Conservation (phyloP, 2,329 filamentous ascomycete species). For the Sclerotinia glacialis region DNA sequence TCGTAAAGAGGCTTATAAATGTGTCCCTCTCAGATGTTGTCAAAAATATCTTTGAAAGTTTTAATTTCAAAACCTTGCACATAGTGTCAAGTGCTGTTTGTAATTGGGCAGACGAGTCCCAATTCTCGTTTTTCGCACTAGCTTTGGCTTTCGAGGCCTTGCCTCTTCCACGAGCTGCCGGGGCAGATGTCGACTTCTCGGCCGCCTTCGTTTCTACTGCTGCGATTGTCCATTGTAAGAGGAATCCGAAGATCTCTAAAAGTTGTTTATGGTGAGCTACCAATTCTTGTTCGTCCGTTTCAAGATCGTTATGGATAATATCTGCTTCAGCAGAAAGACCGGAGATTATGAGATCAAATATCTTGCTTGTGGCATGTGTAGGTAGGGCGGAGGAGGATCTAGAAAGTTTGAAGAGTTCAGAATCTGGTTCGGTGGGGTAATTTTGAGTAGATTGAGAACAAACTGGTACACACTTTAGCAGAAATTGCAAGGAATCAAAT, state of each 20-base stretch:
- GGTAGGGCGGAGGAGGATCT: conserved; percentile 82
- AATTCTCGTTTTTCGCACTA: conserved; percentile 61
- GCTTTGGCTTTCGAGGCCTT: conserved; percentile 73
- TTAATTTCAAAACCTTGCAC: conserved; percentile 92
- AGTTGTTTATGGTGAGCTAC: conserved; percentile 85
- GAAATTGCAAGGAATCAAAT: conserved; percentile 91
- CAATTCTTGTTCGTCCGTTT: conserved; percentile 85
- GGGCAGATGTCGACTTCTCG: conserved; percentile 76
- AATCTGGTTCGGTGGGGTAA: conserved; percentile 48
- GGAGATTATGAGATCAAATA: conserved; percentile 86
- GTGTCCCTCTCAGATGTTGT: conserved; percentile 96
- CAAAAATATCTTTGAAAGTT: conserved; percentile 87
- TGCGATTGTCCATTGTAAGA: conserved; percentile 91
- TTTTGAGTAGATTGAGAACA: conserved; percentile 43
- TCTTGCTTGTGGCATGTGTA: conserved; percentile 80
- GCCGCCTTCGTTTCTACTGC: conserved; percentile 92
- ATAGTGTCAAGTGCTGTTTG: conserved; percentile 88
- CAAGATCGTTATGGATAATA: conserved; percentile 78
- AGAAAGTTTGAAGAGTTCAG: conserved; percentile 62
- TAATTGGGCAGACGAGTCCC: conserved; percentile 87
- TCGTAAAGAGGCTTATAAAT: conserved; percentile 86
- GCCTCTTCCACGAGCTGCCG: conserved; percentile 68
- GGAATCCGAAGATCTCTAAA: conserved; percentile 89
- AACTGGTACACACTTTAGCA: conserved; percentile 85
- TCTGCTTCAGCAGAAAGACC: conserved; percentile 84